These are phyloP conservation scores for Talaromyces sp. DNA, from an alignment of 2,329 filamentous ascomycete species.

Conservation along the genomic window DNA sequence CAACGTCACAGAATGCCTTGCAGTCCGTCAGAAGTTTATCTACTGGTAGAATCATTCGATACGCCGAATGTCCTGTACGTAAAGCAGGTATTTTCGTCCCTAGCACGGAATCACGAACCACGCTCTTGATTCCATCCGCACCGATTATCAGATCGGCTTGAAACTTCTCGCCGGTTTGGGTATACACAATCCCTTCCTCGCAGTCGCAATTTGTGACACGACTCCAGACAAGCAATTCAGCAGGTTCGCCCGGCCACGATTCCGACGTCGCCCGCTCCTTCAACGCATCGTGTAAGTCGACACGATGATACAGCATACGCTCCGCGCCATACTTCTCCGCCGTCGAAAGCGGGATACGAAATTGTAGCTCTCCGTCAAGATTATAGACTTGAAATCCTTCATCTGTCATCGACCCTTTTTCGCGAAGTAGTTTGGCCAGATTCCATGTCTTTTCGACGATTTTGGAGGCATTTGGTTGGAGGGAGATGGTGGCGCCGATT, in stretches of 20 bases:
- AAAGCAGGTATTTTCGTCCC: constrained; percentile 12
- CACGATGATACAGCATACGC: constrained; percentile 21
- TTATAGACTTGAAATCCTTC: constrained; percentile 24
- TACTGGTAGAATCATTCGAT: not conserved
- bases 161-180: constrained; percentile 17
- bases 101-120: constrained; percentile 19
- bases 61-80: not conserved
- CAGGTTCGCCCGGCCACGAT: constrained; percentile 16
- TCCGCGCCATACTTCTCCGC: constrained; percentile 19
- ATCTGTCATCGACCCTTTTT: constrained; percentile 18
- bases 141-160: constrained; percentile 26
- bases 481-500: constrained; percentile 24
- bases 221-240: constrained; percentile 15
- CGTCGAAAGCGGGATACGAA: constrained; percentile 17
- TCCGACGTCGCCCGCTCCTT: constrained; percentile 15
- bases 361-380: constrained; percentile 19
- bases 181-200: constrained; percentile 15
- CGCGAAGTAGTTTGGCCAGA: constrained; percentile 12
- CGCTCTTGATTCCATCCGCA: constrained; percentile 28
- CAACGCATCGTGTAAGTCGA: constrained; percentile 23
- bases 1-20: constrained; percentile 22
- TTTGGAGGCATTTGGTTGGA: constrained; percentile 36
- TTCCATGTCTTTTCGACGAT: constrained; percentile 35
- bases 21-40: constrained; percentile 1
- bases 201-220: constrained; percentile 12